Evolutionary conservation across 2,329 filamentous ascomycete species (phyloP), one percentile per base, ranked within the genome.

Genomic region (Triangularia verruculosa): DNA sequence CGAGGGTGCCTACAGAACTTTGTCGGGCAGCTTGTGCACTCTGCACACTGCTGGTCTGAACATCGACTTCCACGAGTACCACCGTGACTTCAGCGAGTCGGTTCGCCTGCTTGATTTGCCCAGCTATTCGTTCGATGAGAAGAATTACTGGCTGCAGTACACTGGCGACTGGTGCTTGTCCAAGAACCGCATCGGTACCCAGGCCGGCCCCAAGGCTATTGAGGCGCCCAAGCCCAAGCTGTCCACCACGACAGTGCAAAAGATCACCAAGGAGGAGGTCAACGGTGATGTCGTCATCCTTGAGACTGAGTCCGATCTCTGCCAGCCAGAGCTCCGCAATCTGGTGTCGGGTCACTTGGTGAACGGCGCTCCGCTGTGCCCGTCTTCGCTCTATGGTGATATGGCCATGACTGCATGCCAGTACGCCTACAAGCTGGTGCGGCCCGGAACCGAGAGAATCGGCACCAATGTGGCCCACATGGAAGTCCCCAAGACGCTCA

Each of bases 61-160:
- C 51, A 78, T 93, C 63, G 81, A 89, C 72, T 93, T 90, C 84
- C 84, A 87, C 64, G 89, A 92, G 75, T 90, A 85, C 71, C 86
- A 90, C 68, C 78, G 82, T 61, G 77, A 80, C 64, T 83, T 82
- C 66, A 70, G 71, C 20, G 61, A 69, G 0, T 75, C 73, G 12
- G 74, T 78, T 2, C 74, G 75, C 3, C 79, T 92, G 9, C 75
- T 91, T 5, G 78, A 84, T 5, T 77, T 93, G 0, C 90, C 90
- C 0, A 83, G 83, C 1, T 93, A 93, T 73, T 82, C 82, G 0
- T 93, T 89, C 77, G 87, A 93, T 70, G 79, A 86, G 70, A 91
- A 91, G 79, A 89, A 85, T 67, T 92, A 92, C 73, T 87, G 85
- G 84, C 79, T 86, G 51, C 79, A 82, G 70, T 87, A 86, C 71